Conservation (phyloP, 1,284 basidiomycete genomes). For the Gomphus sp. region DNA sequence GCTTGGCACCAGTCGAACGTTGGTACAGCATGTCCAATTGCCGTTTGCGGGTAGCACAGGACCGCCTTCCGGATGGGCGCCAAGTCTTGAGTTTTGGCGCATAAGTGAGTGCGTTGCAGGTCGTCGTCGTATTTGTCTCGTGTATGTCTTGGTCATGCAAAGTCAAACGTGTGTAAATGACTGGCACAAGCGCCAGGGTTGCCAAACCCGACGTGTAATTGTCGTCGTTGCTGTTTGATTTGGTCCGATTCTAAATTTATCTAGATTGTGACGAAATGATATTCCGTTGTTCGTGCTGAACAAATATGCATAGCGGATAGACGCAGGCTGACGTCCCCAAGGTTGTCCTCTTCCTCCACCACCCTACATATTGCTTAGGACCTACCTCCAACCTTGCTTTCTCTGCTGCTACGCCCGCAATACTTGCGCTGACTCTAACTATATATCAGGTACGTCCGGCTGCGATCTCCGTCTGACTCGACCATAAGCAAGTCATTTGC, state of each 20-base stretch:
- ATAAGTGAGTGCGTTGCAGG: no score
- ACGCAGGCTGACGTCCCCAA: not conserved
- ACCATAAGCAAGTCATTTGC: not conserved
- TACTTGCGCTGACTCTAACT: no score
- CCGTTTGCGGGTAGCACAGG: not conserved
- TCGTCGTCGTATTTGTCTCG: no score
- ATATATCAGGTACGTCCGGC: no score
- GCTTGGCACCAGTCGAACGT: not conserved
- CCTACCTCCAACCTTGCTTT: no score
- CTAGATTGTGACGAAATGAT: not conserved
- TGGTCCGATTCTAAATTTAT: no score
- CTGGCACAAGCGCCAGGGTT: no score
- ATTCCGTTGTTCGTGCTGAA: not conserved
- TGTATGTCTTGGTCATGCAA: no score
- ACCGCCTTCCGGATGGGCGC: not conserved
- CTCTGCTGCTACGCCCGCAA: no score
- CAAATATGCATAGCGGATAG: not conserved
- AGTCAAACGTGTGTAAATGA: no score
- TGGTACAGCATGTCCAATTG: not conserved
- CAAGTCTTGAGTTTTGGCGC: not conserved
- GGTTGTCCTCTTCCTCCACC: not conserved
- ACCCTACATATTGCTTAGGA: not conserved
- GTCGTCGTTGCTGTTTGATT: no score
- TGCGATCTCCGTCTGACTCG: not conserved
- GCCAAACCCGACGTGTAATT: no score